A percentile compares a stretch with the other conserved stretches of the same genome.
Evolutionary conservation across 2,329 filamentous ascomycete genomes (phyloP).

Genomic region (Alternaria novae-zelandiae): DNA sequence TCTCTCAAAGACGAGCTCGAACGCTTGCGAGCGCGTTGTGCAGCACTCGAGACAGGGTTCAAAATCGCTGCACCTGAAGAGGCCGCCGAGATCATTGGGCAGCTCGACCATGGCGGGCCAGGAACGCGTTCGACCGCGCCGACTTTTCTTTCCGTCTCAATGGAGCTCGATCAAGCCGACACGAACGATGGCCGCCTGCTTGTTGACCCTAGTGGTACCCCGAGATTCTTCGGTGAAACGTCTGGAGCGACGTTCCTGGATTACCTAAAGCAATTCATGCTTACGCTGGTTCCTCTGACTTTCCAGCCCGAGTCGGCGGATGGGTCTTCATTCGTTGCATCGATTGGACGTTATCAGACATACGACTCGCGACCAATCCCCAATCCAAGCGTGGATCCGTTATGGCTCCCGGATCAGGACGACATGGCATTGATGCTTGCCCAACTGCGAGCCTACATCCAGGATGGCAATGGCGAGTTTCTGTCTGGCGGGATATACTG

Average conservation of each 20-base stretch:
- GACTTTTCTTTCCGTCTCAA: constrained; percentile 12
- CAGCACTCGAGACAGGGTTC: constrained; percentile 24
- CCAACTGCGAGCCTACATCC: constrained; percentile 29
- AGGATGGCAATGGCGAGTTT: constrained; percentile 32
- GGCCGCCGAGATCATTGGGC: constrained; percentile 20
- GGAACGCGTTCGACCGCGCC: constrained; percentile 9
- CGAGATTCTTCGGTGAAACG: constrained; percentile 32
- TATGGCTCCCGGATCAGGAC: constrained; percentile 30
- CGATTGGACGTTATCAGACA: constrained; percentile 35
- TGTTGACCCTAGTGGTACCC: constrained; percentile 22
- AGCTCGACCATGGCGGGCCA: constrained; percentile 15
- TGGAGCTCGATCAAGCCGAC: constrained; percentile 9
- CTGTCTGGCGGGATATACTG: constrained; percentile 32
- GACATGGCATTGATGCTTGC: constrained; percentile 31
- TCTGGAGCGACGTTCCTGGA: constrained; percentile 38
- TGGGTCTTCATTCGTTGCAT: constrained; percentile 26
- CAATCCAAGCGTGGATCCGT: constrained; percentile 31
- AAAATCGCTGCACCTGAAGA: constrained; percentile 21
- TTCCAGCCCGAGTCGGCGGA: constrained; percentile 22
- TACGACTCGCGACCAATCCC: constrained; percentile 36
- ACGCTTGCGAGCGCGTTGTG: constrained; percentile 29
- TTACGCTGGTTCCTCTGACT: constrained; percentile 25
- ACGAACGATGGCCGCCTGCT: constrained; percentile 26
- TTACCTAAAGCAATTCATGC: constrained; percentile 34
- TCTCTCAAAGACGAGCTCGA: constrained; percentile 30